Conservation (phyloP, 139 green algal genomes). For the Zygnema circumcarinatum region DNA sequence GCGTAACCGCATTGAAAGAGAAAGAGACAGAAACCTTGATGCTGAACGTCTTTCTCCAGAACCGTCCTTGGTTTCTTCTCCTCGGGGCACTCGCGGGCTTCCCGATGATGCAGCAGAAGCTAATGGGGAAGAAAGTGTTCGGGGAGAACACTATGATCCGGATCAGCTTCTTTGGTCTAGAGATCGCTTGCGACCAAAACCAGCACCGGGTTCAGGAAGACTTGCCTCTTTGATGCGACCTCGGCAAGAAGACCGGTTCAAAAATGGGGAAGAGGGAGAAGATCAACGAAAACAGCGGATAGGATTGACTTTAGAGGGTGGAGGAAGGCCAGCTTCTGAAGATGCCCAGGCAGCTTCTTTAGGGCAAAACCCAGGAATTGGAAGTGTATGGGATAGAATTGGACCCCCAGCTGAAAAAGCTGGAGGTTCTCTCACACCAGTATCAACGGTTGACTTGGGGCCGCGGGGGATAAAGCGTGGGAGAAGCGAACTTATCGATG, state of each 20-base stretch:
- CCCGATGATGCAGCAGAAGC: no score
- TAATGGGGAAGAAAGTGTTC: not conserved
- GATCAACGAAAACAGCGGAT: not conserved
- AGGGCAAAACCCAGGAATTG: not conserved
- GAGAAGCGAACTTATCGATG: no score
- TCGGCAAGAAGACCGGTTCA: not conserved
- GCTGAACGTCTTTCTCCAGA: not conserved
- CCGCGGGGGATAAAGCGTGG: no score
- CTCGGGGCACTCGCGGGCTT: not conserved
- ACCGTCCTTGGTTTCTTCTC: not conserved
- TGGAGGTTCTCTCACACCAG: not conserved
- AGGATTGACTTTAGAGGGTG: not conserved
- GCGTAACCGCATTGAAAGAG: no score
- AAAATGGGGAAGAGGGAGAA: not conserved
- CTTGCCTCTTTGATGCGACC: not conserved
- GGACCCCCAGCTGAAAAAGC: not conserved
- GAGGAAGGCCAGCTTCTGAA: slow-evolving; percentile 3
- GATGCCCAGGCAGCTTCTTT: not conserved
- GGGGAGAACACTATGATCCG: slow-evolving; percentile 39
- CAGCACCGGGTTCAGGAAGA: slow-evolving; percentile 7
- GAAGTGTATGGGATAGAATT: not conserved
- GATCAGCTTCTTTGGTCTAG: slow-evolving; percentile 42
- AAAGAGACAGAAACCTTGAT: not conserved
- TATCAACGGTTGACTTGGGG: not conserved
- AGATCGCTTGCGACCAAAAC: not conserved